phyloP scores from a whole-genome alignment of 2,329 filamentous ascomycete genomes.

The Talaromyces sp. region DNA sequence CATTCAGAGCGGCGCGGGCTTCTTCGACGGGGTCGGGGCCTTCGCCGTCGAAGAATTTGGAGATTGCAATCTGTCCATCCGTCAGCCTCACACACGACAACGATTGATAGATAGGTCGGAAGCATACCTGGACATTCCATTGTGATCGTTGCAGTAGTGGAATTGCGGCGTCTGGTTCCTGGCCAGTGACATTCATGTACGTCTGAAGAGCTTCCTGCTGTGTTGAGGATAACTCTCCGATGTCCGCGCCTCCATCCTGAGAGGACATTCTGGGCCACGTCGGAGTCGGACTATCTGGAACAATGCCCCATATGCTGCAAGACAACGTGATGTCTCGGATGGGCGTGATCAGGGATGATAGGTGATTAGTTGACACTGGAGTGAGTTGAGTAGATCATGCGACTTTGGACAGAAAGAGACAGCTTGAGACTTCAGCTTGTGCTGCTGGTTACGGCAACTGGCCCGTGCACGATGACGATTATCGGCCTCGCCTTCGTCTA shows the following conservation, averaged over 20 bases:
- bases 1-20: slow-evolving; percentile 65
- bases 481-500: background rate
- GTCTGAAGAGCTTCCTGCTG: slow-evolving; percentile 86
- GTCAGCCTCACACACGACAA: background rate
- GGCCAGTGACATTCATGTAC: slow-evolving; percentile 83
- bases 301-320: slow-evolving; percentile 17
- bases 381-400: background rate
- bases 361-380: background rate
- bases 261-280: slow-evolving; percentile 45
- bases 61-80: slow-evolving; percentile 73
- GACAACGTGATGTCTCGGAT: background rate
- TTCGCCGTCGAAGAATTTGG: slow-evolving; percentile 97
- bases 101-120: background rate
- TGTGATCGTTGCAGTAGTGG: slow-evolving; percentile 79
- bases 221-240: slow-evolving; percentile 68
- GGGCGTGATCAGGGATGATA: background rate
- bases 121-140: slow-evolving; percentile 85
- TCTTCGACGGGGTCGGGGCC: slow-evolving; percentile 77
- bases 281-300: slow-evolving; percentile 8
- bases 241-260: slow-evolving; percentile 46
- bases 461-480: slow-evolving; percentile 16
- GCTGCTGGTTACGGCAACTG: background rate
- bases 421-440: background rate
- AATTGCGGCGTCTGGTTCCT: slow-evolving; percentile 72
- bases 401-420: background rate